These are phyloP conservation scores for Rubus parviflorus DNA, from an alignment of 306 rosid species.

Conservation along the genomic window DNA sequence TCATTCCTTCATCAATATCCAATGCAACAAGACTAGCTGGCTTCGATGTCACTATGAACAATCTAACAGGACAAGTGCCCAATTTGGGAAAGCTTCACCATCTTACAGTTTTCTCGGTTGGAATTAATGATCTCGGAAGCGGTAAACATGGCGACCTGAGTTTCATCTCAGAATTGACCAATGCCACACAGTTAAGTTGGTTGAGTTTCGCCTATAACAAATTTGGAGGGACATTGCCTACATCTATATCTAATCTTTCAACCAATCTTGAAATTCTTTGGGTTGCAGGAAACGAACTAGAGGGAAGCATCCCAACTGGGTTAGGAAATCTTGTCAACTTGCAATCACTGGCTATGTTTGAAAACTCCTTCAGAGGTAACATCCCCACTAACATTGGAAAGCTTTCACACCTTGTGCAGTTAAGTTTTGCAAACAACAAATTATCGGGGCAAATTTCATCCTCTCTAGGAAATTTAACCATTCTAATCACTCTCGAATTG, in stretches of 20 bases:
- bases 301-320: slow-evolving; percentile 10
- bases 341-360: not conserved
- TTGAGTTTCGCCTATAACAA: not conserved
- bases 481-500: not conserved
- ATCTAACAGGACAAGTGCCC: slow-evolving; percentile 6
- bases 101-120: too few species aligned
- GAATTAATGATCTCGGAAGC: too few species aligned
- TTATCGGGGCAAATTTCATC: not conserved
- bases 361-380: not conserved
- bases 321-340: not conserved
- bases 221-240: slow-evolving; percentile 18
- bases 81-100: not conserved
- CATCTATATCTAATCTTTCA: not conserved
- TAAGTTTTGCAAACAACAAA: not conserved
- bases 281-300: not conserved
- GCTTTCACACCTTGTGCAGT: not conserved
- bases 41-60: too few species aligned
- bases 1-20: not conserved
- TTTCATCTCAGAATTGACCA: not conserved
- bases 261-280: not conserved
- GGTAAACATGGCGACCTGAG: not conserved
- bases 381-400: not conserved
- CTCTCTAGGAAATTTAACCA: not conserved
- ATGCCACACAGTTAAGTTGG: not conserved
- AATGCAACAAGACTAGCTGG: not conserved